phyloP scores from a whole-genome alignment of 306 rosid genomes.

The Fragaria vesca region DNA sequence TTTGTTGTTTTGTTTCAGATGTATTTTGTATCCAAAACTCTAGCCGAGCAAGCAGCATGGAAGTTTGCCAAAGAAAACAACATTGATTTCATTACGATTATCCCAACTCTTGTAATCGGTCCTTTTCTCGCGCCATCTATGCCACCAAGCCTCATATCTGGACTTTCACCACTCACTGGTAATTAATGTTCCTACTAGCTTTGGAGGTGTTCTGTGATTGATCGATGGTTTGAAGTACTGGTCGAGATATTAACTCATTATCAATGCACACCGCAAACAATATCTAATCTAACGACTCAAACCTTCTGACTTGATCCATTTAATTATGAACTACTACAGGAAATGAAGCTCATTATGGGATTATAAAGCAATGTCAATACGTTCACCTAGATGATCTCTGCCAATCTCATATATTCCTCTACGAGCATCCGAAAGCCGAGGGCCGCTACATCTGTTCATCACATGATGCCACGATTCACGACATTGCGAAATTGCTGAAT shows the following conservation, averaged over 20 bases:
- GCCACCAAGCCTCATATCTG: constrained; percentile 74
- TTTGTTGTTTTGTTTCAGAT: constrained; percentile 33
- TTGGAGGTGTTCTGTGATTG: no score
- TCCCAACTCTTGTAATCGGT: constrained; percentile 70
- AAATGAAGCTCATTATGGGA: constrained; percentile 49
- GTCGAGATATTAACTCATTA: no score
- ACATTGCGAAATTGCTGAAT: constrained; percentile 44
- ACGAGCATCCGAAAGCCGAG: constrained; percentile 51
- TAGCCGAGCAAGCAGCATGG: constrained; percentile 82
- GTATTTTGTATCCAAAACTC: constrained; percentile 71
- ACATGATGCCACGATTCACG: constrained; percentile 57
- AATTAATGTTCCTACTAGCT: neutral
- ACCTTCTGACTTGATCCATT: no score
- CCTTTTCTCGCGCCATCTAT: constrained; percentile 55
- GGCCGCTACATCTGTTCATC: constrained; percentile 65
- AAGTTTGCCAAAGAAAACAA: constrained; percentile 55
- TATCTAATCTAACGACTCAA: no score
- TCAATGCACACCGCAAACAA: neutral
- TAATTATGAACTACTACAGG: constrained; percentile 32
- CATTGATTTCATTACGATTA: constrained; percentile 48
- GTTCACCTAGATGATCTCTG: constrained; percentile 76
- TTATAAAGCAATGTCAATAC: constrained; percentile 59
- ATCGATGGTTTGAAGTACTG: no score
- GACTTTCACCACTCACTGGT: constrained; percentile 51
- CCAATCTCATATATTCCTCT: constrained; percentile 54